Conservation (phyloP, 352 stramenopile species). For the Blastocystis hominis region DNA sequence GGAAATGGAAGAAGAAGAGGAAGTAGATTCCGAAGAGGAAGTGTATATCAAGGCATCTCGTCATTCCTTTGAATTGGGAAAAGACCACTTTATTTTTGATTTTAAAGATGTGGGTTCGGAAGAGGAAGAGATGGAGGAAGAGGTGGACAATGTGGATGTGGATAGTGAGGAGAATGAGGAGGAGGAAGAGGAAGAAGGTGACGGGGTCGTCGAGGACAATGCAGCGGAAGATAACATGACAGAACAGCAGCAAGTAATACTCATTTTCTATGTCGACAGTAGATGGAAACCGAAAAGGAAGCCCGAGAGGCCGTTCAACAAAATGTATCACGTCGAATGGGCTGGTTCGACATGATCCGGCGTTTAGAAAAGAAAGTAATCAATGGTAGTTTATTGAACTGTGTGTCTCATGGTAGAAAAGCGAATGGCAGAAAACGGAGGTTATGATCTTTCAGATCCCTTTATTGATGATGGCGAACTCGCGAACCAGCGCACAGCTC, state of each 20-base stretch:
- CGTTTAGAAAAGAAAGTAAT: conserved; percentile 38
- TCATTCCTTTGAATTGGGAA: neutral
- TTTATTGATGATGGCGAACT: conserved; percentile 53
- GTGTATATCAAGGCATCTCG: conserved; percentile 42
- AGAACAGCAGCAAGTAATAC: conserved; percentile 14
- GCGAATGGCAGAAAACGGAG: conserved; percentile 24
- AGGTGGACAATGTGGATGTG: neutral
- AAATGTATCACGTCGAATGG: conserved; percentile 47
- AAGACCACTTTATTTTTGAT: conserved; percentile 45
- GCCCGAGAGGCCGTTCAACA: conserved; percentile 14
- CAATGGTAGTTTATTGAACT: neutral
- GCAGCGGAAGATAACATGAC: conserved; percentile 20
- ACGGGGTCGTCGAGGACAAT: conserved; percentile 22
- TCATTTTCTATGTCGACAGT: neutral
- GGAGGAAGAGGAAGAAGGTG: conserved; percentile 38
- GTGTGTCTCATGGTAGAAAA: conserved; percentile 17
- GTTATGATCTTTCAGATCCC: conserved; percentile 37
- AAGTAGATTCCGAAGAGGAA: conserved; percentile 1
- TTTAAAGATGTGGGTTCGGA: conserved; percentile 36
- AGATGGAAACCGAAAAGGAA: conserved; percentile 14
- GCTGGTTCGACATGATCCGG: conserved; percentile 53
- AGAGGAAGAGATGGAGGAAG: conserved; percentile 23
- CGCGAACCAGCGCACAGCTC: neutral
- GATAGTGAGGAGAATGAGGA: conserved; percentile 29
- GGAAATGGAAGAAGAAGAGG: neutral